Base-by-base conservation (phyloP, 441 rosid species). In the Populus hybrid region DNA sequence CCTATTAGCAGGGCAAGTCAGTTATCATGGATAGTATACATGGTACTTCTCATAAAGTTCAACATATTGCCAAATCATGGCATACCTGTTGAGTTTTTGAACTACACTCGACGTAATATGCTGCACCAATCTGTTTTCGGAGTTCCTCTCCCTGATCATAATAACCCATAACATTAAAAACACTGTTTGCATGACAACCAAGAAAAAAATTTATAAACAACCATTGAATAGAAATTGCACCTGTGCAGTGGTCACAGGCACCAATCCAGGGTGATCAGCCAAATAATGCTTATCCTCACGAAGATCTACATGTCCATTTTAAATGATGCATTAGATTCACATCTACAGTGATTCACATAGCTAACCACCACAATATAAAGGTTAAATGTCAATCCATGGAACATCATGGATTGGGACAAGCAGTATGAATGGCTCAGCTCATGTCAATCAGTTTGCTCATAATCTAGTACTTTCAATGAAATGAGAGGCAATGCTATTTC, bases 61-160 rank as follows among this genome's bases (percentile, higher is more conserved):
- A 46, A 21, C 57, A 66, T 67, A 10, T 75, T 63, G 14, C 73
- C 67, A 72, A 78, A 69, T 23, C 53, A 71, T 30, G 10, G 34
- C 77, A 68, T 85, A 79, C 81, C 77, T 79, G 81, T 18, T 93
- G 99, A 82, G 99, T 96, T 88, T 93, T 96, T 40, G 98, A 94
- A 91, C 99, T 96, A 88, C 99, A 96, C 79, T 96, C 98, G 57
- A 93, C 86, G 84, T 94, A 96, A 84, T 88, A 94, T 71, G 92
- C 82, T 2, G 98, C 99, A 24, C 97, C 98, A 76, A 94, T 93
- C 81, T 89, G 92, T 88, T 90, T 96, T 73, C 95, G 90, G 42
- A 96, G 92, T 82, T 96, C 99, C 89, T 96, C 99, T 64, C 99
- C 99, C 99, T 96, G 76, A 95, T 91, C 74, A 96, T 97, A 73